A percentile compares a stretch with the other conserved stretches of the same genome.
Evolutionary conservation across 2,329 filamentous ascomycete genomes (phyloP).

Genomic region (Parafenestella ontariensis): DNA sequence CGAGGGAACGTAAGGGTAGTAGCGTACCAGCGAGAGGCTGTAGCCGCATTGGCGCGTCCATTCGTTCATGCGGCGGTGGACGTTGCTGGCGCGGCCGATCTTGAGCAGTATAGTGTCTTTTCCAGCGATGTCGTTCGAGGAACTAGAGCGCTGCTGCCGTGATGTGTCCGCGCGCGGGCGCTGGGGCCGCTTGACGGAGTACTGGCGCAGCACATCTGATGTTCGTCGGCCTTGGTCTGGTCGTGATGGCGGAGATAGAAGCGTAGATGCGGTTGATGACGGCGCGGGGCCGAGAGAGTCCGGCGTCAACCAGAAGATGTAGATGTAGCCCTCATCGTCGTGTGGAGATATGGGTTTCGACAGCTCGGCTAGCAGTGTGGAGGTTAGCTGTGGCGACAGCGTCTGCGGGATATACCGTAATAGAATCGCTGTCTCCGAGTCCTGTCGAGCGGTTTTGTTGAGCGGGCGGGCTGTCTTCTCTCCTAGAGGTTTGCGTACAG

Average conservation of each 20-base stretch:
- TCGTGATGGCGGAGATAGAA: conserved; percentile 63
- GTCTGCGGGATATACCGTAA: conserved; percentile 73
- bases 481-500: conserved; percentile 31
- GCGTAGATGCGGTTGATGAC: conserved; percentile 52
- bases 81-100: conserved; percentile 76
- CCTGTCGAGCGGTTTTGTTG: conserved; percentile 24
- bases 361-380: conserved; percentile 77
- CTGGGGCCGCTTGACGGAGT: conserved; percentile 32
- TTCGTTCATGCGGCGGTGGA: conserved; percentile 88
- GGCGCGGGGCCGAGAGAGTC: conserved; percentile 64
- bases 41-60: conserved; percentile 95
- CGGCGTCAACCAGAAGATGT: conserved; percentile 93
- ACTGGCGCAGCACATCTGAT: conserved; percentile 43
- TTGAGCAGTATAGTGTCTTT: conserved; percentile 70
- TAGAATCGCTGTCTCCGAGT: conserved; percentile 52
- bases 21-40: conserved; percentile 84
- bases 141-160: conserved; percentile 9
- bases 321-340: conserved; percentile 89
- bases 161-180: conserved; percentile 10
- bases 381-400: conserved; percentile 71
- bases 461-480: conserved; percentile 32
- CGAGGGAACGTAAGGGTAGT: conserved; percentile 77
- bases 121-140: conserved; percentile 25
- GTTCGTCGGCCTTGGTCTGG: conserved; percentile 37
- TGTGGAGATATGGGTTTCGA: conserved; percentile 74